Percentiles rank a stretch among this genome's conserved stretches.
Evolutionary conservation across 1,284 basidiomycete species (phyloP).

Genomic region (Ceratobasidium sp.): DNA sequence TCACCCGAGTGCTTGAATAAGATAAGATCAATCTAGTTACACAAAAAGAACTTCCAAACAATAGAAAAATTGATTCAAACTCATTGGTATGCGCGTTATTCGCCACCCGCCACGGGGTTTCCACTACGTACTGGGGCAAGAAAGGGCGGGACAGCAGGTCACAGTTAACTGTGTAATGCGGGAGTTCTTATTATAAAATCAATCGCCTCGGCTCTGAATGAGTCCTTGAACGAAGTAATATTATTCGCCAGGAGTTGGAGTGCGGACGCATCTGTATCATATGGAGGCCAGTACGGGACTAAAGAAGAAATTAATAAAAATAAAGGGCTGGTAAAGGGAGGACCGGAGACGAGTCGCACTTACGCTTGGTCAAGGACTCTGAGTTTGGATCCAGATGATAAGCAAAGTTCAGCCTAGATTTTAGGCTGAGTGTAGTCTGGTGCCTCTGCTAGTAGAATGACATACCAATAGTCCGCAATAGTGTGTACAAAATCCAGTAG

Average conservation of each 20-base stretch:
- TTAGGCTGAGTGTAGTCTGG: neutral
- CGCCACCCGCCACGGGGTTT: no score
- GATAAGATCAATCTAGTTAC: no score
- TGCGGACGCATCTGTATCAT: neutral
- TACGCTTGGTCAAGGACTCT: neutral
- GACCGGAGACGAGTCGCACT: neutral
- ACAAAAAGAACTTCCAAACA: no score
- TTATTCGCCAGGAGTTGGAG: conserved; percentile 22
- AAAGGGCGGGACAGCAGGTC: neutral
- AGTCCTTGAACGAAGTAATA: conserved; percentile 21
- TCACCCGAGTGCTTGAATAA: no score
- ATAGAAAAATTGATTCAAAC: no score
- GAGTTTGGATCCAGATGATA: conserved; percentile 18
- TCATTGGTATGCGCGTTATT: no score
- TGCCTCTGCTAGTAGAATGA: no score
- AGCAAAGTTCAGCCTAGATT: conserved; percentile 14
- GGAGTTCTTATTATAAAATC: conserved; percentile 11
- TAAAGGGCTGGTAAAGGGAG: no score
- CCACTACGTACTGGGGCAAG: no score
- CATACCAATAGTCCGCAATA: conserved; percentile 29
- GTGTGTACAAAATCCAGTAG: neutral
- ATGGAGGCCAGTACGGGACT: conserved; percentile 11
- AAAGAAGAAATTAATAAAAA: neutral
- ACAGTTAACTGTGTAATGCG: neutral
- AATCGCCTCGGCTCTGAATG: neutral